Percentiles rank a stretch among this genome's conserved stretches.
Evolutionary conservation across 169 alveolate genomes (phyloP).

Genomic region (Plasmodium blacklocki): DNA sequence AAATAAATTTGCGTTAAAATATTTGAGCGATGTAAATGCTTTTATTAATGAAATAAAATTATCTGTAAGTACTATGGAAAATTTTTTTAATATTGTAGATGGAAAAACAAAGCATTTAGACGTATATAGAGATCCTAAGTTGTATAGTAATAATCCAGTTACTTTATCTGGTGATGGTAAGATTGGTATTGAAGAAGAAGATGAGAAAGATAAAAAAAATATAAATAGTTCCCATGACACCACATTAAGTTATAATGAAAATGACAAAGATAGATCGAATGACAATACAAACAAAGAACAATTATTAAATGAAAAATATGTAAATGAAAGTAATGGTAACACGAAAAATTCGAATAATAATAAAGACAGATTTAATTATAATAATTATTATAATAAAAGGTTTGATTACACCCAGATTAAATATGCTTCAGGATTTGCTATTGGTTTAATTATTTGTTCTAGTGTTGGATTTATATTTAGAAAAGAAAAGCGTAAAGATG

Average conservation of each 20-base stretch:
- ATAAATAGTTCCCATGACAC: too few relatives aligned
- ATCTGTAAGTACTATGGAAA: too few relatives aligned
- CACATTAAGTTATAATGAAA: neutral
- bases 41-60: too few relatives aligned
- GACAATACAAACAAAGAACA: neutral
- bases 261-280: neutral
- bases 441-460: conserved; percentile 21
- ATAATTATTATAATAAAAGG: neutral
- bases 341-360: neutral
- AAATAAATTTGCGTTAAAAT: too few relatives aligned
- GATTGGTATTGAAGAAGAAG: too few relatives aligned
- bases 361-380: neutral
- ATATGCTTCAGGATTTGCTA: conserved; percentile 24
- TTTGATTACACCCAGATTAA: neutral
- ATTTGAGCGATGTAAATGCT: too few relatives aligned
- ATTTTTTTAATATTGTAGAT: too few relatives aligned
- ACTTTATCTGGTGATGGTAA: too few relatives aligned
- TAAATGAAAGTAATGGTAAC: neutral
- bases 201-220: too few relatives aligned
- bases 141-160: too few relatives aligned
- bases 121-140: too few relatives aligned
- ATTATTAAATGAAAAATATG: neutral
- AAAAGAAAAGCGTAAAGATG: neutral
- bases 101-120: too few relatives aligned
- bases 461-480: conserved; percentile 7